Evolutionary conservation across 345 rosid species (phyloP).

Genomic region (Noccaea caerulescens): DNA sequence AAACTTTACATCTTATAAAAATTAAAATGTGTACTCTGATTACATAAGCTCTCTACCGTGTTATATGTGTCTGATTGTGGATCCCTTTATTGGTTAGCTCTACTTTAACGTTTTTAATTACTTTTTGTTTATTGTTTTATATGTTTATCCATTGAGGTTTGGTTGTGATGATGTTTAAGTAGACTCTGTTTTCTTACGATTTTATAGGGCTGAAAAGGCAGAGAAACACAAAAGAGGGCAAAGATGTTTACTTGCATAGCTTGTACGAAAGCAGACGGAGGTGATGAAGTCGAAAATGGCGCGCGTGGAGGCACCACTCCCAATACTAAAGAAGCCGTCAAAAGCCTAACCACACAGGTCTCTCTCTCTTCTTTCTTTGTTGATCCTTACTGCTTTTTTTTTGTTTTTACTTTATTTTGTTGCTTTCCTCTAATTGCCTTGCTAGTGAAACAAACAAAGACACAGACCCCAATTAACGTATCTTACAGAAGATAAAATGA

Average conservation of each 20-base stretch:
- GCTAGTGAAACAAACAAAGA: slow-evolving; percentile 49
- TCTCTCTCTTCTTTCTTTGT: slow-evolving; percentile 35
- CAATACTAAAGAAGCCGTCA: slow-evolving; percentile 94
- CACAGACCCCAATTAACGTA: slow-evolving; percentile 45
- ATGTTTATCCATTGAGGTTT: slow-evolving; percentile 15
- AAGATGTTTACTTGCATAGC: slow-evolving; percentile 96
- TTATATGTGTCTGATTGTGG: slow-evolving; percentile 30
- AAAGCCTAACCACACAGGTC: slow-evolving; percentile 98
- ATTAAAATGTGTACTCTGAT: slow-evolving; percentile 18
- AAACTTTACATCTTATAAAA: background rate
- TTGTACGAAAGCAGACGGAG: slow-evolving; percentile 89
- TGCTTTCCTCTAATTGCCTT: slow-evolving; percentile 41
- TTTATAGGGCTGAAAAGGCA: slow-evolving; percentile 30
- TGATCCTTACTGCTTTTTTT: slow-evolving; percentile 23
- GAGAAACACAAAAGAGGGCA: background rate
- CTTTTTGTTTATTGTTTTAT: background rate
- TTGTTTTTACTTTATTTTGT: slow-evolving; percentile 27
- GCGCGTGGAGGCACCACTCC: slow-evolving; percentile 85
- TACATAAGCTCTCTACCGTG: slow-evolving; percentile 36
- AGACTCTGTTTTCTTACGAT: slow-evolving; percentile 28
- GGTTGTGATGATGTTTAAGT: slow-evolving; percentile 29
- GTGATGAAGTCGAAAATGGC: slow-evolving; percentile 65
- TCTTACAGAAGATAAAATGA: slow-evolving; percentile 16
- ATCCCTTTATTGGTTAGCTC: slow-evolving; percentile 1
- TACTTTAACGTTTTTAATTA: background rate